phyloP scores from a whole-genome alignment of 2,329 filamentous ascomycete species.

The Aureobasidium musti region DNA sequence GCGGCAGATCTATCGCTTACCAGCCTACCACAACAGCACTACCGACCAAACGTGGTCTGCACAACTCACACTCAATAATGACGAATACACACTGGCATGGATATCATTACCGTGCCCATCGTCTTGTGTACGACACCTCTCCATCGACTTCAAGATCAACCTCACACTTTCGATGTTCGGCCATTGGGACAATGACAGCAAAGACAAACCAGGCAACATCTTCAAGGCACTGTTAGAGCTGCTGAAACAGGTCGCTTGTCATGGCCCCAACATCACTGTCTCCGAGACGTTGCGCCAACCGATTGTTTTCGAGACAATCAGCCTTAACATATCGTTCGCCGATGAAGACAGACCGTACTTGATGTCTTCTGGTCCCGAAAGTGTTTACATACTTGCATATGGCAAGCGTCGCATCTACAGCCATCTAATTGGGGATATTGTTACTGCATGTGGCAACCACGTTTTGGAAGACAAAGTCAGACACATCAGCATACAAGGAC shows the following conservation, averaged over 20 bases:
- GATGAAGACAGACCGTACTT: constrained; percentile 14
- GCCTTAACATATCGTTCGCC: constrained; percentile 6
- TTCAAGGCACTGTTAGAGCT: background rate
- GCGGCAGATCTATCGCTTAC: constrained; percentile 12
- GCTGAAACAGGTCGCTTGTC: constrained; percentile 1
- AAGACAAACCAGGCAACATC: background rate
- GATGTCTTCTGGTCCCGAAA: constrained; percentile 2
- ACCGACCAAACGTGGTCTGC: constrained; percentile 6
- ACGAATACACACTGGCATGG: constrained; percentile 9
- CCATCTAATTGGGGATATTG: background rate
- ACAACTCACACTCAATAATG: constrained; percentile 8
- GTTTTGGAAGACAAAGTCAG: background rate
- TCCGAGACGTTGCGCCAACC: background rate
- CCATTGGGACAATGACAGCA: constrained; percentile 12
- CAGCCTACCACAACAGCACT: background rate
- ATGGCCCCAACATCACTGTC: constrained; percentile 11
- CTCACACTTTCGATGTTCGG: constrained; percentile 8
- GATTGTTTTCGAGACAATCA: background rate
- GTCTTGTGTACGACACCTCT: constrained; percentile 4
- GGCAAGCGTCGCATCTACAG: constrained; percentile 16
- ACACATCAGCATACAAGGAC: constrained; percentile 5
- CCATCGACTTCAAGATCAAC: constrained; percentile 13
- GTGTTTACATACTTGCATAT: constrained; percentile 15
- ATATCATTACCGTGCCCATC: constrained; percentile 9
- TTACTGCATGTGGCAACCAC: background rate